A percentile compares a stretch with the other conserved stretches of the same genome.
phyloP scores from a whole-genome alignment of 192 early-diverging fungal species.

The Endogone sp. region DNA sequence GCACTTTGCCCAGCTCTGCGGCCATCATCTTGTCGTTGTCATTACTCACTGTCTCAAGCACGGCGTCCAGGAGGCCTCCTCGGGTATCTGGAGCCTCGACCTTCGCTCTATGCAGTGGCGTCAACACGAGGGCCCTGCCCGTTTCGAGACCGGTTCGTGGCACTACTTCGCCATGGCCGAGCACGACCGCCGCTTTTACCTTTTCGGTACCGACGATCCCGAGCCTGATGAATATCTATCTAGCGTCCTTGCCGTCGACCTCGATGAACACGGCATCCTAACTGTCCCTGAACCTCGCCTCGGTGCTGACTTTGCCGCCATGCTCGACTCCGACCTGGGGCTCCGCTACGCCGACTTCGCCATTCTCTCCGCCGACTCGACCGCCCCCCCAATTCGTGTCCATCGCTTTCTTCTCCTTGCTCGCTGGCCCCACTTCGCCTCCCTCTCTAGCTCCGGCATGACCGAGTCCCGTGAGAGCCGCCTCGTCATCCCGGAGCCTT shows the following conservation, averaged over 20 bases:
- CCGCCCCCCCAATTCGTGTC: constrained; percentile 41
- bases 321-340: constrained; percentile 29
- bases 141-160: constrained; percentile 40
- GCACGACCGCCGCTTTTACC: constrained; percentile 40
- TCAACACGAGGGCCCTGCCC: constrained; percentile 26
- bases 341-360: constrained; percentile 37
- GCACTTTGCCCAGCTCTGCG: constrained; percentile 59
- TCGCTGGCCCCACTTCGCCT: constrained; percentile 61
- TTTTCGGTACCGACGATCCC: constrained; percentile 52
- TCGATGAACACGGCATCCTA: constrained; percentile 53
- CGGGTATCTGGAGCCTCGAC: constrained; percentile 58
- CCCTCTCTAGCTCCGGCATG: constrained; percentile 52
- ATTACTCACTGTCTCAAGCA: constrained; percentile 38
- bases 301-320: constrained; percentile 38
- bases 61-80: constrained; percentile 37
- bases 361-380: constrained; percentile 34
- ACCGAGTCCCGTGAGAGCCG: constrained; percentile 40
- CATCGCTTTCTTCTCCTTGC: constrained; percentile 57
- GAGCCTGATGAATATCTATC: constrained; percentile 60
- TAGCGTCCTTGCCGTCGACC: constrained; percentile 46
- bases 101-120: constrained; percentile 54
- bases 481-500: constrained; percentile 48
- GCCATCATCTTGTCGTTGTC: constrained; percentile 51
- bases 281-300: constrained; percentile 44
- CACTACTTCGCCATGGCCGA: constrained; percentile 58